Percentiles rank a stretch among this genome's conserved stretches.
These are phyloP conservation scores for Physocladia obscura DNA, from an alignment of 192 early-diverging fungal genomes.

Conservation along the genomic window DNA sequence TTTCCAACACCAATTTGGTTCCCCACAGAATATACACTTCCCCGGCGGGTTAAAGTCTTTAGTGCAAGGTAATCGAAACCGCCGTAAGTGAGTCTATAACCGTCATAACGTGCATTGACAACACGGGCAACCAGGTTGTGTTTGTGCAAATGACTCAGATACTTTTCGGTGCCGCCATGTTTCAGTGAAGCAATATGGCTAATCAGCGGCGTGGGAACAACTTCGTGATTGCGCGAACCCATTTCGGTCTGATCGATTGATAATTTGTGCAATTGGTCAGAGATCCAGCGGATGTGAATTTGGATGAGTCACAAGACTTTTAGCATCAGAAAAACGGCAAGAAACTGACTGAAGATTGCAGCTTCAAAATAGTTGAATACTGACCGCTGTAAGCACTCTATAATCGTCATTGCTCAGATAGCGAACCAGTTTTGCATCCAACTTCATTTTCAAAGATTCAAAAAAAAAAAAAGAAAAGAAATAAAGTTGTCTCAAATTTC, in stretches of 20 bases:
- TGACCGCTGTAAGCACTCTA: conserved; percentile 89
- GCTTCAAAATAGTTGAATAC: conserved; percentile 11
- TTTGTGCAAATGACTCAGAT: conserved; percentile 82
- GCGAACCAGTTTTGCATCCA: conserved; percentile 90
- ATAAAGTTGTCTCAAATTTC: neutral
- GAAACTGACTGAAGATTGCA: neutral
- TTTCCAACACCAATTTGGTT: conserved; percentile 99
- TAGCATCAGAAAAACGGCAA: too few species aligned
- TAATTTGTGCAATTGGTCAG: neutral
- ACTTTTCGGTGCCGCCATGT: conserved; percentile 80
- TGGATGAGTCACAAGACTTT: too few species aligned
- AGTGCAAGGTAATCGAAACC: conserved; percentile 99
- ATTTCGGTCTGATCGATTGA: conserved; percentile 72
- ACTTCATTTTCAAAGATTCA: conserved; percentile 69
- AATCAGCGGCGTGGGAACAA: conserved; percentile 91
- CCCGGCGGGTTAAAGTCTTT: conserved; percentile 85
- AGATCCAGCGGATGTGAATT: neutral
- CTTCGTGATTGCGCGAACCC: conserved; percentile 97
- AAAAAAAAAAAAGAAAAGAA: neutral
- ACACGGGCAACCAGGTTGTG: conserved; percentile 87
- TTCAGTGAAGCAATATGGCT: conserved; percentile 90
- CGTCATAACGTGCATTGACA: conserved; percentile 84
- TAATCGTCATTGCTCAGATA: conserved; percentile 95
- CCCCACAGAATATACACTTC: conserved; percentile 88
- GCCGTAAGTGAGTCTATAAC: conserved; percentile 95